Percentiles rank a stretch among this genome's conserved stretches.
phyloP scores from a whole-genome alignment of 352 stramenopile species.

The Pythium pyrilobum region DNA sequence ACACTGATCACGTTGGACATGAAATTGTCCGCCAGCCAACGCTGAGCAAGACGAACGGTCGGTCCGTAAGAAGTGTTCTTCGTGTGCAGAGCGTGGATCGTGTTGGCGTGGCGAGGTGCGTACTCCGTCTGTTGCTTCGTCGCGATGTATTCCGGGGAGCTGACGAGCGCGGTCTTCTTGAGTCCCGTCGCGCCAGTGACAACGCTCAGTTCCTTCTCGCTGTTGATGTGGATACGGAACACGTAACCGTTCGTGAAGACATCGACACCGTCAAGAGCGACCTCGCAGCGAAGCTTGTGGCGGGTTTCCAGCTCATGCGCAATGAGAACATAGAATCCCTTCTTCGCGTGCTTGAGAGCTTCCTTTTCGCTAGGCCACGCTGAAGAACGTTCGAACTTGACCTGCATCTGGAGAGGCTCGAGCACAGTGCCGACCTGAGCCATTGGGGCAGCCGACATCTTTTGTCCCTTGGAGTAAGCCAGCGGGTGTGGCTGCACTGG shows the following conservation, averaged over 20 bases:
- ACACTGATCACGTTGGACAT: slow-evolving; percentile 63
- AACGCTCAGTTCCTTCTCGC: slow-evolving; percentile 66
- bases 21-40: slow-evolving; percentile 79
- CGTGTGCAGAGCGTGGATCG: slow-evolving; percentile 67
- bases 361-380: slow-evolving; percentile 82
- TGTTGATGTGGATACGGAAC: slow-evolving; percentile 80
- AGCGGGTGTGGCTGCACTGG: slow-evolving; percentile 81
- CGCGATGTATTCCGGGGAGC: slow-evolving; percentile 55
- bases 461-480: slow-evolving; percentile 72
- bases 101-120: slow-evolving; percentile 56
- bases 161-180: slow-evolving; percentile 55
- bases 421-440: slow-evolving; percentile 70
- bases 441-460: slow-evolving; percentile 42
- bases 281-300: slow-evolving; percentile 58
- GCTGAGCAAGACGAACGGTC: slow-evolving; percentile 72
- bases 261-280: slow-evolving; percentile 70
- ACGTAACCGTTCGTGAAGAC: slow-evolving; percentile 79
- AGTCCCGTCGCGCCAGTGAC: slow-evolving; percentile 47
- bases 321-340: slow-evolving; percentile 87
- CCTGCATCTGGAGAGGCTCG: slow-evolving; percentile 59
- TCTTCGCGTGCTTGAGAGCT: slow-evolving; percentile 79
- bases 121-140: slow-evolving; percentile 64
- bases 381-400: slow-evolving; percentile 83
- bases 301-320: slow-evolving; percentile 69
- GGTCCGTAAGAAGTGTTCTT: slow-evolving; percentile 76